Evolutionary conservation across 768 basidiomycete species (phyloP).

Genomic region (Leucocoprinus birnbaumii): DNA sequence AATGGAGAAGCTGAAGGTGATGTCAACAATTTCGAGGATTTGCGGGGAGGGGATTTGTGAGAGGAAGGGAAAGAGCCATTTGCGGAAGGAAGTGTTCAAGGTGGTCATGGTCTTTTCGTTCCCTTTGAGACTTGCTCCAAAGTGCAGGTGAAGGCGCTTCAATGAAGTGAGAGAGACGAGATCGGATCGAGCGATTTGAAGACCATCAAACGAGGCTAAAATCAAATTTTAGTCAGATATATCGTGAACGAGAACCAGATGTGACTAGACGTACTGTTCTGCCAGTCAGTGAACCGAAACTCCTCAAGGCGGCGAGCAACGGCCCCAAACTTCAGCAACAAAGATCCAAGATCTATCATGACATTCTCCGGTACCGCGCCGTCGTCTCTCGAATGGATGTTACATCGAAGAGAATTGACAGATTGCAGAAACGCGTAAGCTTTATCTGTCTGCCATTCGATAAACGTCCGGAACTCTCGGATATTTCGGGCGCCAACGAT

Average conservation of each 20-base stretch:
- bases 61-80: conserved; percentile 9
- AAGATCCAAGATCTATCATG: conserved; percentile 51
- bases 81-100: conserved; percentile 6
- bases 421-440: background rate
- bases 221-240: background rate
- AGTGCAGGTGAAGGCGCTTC: conserved; percentile 2
- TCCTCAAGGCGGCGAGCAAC: background rate
- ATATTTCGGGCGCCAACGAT: conserved; percentile 6
- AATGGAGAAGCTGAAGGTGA: conserved; percentile 9
- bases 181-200: conserved; percentile 5
- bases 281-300: conserved; percentile 6
- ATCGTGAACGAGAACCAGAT: background rate
- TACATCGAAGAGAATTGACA: conserved; percentile 7
- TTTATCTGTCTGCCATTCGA: conserved; percentile 7
- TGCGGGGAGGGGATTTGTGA: conserved; percentile 3
- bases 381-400: conserved; percentile 4
- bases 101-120: conserved; percentile 2
- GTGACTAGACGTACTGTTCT: background rate
- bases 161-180: conserved; percentile 1
- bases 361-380: conserved; percentile 26
- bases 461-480: conserved; percentile 3
- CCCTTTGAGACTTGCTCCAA: conserved; percentile 8
- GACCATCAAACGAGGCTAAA: conserved; percentile 7
- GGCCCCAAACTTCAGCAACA: conserved; percentile 23
- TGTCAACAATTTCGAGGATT: background rate